Evolutionary conservation across 306 rosid species (phyloP), one percentile per base, ranked within the genome.

Genomic region (Crataegus laevigata): DNA sequence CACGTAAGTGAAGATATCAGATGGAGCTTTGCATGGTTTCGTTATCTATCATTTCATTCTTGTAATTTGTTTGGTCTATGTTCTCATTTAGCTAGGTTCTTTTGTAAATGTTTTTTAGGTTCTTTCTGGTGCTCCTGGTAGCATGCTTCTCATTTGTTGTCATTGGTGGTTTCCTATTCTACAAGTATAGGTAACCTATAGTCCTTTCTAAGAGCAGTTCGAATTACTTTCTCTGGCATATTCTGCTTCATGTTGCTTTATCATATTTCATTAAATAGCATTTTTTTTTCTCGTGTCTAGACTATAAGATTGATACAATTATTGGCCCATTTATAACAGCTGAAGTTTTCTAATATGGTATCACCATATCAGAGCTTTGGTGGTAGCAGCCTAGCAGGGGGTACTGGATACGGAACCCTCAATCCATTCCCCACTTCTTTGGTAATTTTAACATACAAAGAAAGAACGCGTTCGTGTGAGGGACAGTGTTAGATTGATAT

Each of bases 91-190:
- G 73, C 74, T 72, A 50, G 69, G 73, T 75, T 55, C 9, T 77
- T 50, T 65, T 72, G 40, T 68, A 83, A 78, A 61, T 68, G 71
- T 75, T 63, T 89, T 82, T 74, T 86, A 94, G 99, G 92, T 88
- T 94, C 84, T 83, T 94, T 66, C 59, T 90, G 74, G 98, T 82
- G 83, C 98, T 94, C 79, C 86, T 94, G 60, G 75, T 82, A 73
- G 90, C 90, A 29, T 94, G 99, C 89, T 75, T 83, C 82, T 90
- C 99, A 52, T 92, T 94, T 79, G 93, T 94, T 82, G 0, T 84
- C 73, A 73, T 94, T 21, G 98, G 99, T 69, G 99, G 99, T 75
- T 78, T 92, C 67, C 75, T 92, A 74, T 92, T 94, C 89, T 92
- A 84, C 91, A 90, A 75, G 86, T 70, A 92, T 73, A 89, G 99